phyloP scores from a whole-genome alignment of 345 rosid species.

The Balakata baccata region DNA sequence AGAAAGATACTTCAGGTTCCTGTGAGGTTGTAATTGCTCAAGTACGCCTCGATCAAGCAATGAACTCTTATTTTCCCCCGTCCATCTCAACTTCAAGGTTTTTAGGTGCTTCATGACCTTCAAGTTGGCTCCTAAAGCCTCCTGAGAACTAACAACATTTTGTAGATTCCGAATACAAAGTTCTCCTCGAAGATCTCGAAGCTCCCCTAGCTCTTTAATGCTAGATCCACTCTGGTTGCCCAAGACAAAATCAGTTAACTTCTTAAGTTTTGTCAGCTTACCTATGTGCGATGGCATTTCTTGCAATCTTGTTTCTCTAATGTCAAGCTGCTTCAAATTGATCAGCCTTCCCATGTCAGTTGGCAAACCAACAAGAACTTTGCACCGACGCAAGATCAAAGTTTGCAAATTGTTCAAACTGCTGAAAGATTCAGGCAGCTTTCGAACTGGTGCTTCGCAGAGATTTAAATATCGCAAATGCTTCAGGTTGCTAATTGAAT shows the following conservation, averaged over 20 bases:
- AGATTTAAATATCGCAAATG: conserved; percentile 37
- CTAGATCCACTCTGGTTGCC: conserved; percentile 1
- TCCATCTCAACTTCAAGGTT: not conserved
- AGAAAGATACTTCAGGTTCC: not conserved
- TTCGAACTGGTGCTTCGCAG: conserved; percentile 23
- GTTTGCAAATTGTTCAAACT: conserved; percentile 35
- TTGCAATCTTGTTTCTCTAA: not conserved
- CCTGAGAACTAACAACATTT: not conserved
- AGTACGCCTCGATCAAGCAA: not conserved
- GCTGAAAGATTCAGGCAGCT: conserved; percentile 32
- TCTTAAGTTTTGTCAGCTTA: not conserved
- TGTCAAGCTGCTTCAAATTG: conserved; percentile 1
- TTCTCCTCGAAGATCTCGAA: not conserved
- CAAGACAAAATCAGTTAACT: not conserved
- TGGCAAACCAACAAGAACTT: conserved; percentile 34
- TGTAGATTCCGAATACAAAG: not conserved
- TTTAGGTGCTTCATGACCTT: not conserved
- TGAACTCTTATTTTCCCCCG: not conserved
- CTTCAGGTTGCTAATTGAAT: conserved; percentile 33
- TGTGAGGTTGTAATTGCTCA: conserved; percentile 1
- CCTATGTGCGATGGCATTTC: conserved; percentile 11
- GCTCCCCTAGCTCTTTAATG: conserved; percentile 5
- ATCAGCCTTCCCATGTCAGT: conserved; percentile 25
- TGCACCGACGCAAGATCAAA: conserved; percentile 31
- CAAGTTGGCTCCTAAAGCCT: not conserved